A percentile compares a stretch with the other conserved stretches of the same genome.
Conservation (phyloP, 225 moss, liverwort and hornwort species). For the Bryoerythrophyllum caledonicum region DNA sequence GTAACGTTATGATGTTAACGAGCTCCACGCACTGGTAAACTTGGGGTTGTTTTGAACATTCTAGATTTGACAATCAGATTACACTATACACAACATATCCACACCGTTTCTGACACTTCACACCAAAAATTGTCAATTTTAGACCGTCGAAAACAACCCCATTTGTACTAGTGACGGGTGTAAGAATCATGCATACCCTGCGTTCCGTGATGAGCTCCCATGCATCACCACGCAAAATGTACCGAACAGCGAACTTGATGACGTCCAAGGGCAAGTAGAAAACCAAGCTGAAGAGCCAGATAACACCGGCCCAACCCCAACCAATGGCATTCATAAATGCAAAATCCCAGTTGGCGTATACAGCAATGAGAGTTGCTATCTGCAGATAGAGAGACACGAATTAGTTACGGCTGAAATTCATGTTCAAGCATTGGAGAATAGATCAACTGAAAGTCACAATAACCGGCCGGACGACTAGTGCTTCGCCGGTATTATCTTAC, state of each 20-base stretch:
- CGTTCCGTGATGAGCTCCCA: slow-evolving; percentile 63
- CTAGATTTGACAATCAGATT: no score
- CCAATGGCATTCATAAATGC: slow-evolving; percentile 58
- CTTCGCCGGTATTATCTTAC: slow-evolving; percentile 13
- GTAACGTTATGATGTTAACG: background rate
- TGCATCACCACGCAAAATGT: slow-evolving; percentile 65
- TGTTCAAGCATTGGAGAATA: background rate
- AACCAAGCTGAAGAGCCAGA: slow-evolving; percentile 57
- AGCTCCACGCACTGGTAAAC: no score
- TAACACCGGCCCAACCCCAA: slow-evolving; percentile 67
- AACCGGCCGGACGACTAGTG: no score
- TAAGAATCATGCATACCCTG: slow-evolving; percentile 39
- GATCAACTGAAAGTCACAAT: background rate
- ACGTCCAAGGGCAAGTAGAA: slow-evolving; percentile 59
- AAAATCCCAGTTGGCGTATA: slow-evolving; percentile 65
- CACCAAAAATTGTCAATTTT: no score
- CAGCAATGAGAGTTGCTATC: slow-evolving; percentile 65
- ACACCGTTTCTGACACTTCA: no score
- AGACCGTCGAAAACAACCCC: no score
- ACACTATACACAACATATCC: no score
- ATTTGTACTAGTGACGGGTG: background rate
- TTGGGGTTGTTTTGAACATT: no score
- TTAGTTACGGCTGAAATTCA: background rate
- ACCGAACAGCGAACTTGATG: slow-evolving; percentile 57
- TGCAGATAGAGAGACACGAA: slow-evolving; percentile 20